phyloP scores from a whole-genome alignment of 1,284 basidiomycete genomes.

The Anthracocystis setariae region DNA sequence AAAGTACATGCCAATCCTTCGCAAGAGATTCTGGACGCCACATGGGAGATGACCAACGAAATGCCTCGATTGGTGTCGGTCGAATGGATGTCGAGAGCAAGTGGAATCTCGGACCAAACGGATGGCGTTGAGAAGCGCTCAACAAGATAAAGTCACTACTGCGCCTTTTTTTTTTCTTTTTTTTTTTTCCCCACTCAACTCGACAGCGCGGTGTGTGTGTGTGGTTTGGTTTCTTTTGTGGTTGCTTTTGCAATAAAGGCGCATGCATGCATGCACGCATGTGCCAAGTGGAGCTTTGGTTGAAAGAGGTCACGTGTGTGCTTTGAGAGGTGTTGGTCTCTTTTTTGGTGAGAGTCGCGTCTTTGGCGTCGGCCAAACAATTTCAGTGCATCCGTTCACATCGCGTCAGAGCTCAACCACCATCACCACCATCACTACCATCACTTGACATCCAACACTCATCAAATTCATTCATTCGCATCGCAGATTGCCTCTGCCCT shows the following conservation, averaged over 20 bases:
- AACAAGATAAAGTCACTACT: no score
- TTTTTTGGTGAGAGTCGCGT: background rate
- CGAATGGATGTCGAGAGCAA: background rate
- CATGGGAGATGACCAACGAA: background rate
- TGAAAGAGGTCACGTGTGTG: constrained; percentile 35
- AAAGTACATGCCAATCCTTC: background rate
- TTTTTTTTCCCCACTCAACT: no score
- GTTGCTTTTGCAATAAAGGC: no score
- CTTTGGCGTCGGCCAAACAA: background rate
- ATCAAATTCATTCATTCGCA: background rate
- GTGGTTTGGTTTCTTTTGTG: no score
- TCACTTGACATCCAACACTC: background rate
- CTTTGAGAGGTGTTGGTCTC: constrained; percentile 11
- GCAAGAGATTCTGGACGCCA: background rate
- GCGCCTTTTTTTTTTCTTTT: no score
- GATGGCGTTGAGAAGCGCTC: no score
- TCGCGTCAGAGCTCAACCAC: background rate
- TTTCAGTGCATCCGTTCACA: background rate
- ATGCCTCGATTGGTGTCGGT: background rate
- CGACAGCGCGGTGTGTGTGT: no score
- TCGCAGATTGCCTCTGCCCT: no score
- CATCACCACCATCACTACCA: background rate
- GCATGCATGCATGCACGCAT: background rate
- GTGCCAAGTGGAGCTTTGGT: background rate
- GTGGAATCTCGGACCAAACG: no score